A percentile compares a stretch with the other conserved stretches of the same genome.
Evolutionary conservation across 306 rosid genomes (phyloP).

Genomic region (Adenanthera pavonina): DNA sequence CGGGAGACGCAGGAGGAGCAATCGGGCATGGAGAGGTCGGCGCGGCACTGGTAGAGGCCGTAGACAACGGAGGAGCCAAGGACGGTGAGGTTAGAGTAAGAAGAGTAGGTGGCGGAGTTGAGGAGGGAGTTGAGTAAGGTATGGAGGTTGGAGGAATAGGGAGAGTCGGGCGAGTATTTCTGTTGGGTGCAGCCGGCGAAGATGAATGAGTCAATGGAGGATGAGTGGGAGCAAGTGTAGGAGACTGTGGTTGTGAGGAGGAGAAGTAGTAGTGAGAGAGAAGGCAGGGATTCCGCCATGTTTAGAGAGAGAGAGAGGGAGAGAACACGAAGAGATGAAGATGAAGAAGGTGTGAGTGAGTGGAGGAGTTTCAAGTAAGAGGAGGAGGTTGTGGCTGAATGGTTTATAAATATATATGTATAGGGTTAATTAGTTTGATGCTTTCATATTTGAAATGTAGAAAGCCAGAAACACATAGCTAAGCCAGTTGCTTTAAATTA

Average conservation of each 20-base stretch:
- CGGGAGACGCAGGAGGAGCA: slow-evolving; percentile 81
- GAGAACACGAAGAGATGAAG: background rate
- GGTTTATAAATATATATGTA: background rate
- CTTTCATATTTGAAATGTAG: background rate
- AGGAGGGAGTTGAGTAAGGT: slow-evolving; percentile 81
- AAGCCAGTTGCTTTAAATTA: background rate
- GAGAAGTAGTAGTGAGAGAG: background rate
- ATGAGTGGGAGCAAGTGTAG: slow-evolving; percentile 34
- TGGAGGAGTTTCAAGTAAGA: background rate
- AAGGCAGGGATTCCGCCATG: slow-evolving; percentile 26
- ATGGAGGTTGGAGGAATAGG: slow-evolving; percentile 71
- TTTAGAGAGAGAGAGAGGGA: background rate
- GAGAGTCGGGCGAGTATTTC: slow-evolving; percentile 62
- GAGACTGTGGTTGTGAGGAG: background rate
- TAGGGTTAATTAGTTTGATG: background rate
- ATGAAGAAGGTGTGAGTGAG: background rate
- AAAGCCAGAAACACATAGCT: no score
- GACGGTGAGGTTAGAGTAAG: slow-evolving; percentile 86
- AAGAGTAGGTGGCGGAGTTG: slow-evolving; percentile 84
- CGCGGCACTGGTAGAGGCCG: slow-evolving; percentile 96
- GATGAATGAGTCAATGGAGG: slow-evolving; percentile 54
- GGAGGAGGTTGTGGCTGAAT: background rate
- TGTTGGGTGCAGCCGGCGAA: slow-evolving; percentile 82
- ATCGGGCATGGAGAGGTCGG: slow-evolving; percentile 87
- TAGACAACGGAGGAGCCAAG: slow-evolving; percentile 53